Evolutionary conservation across 1,284 basidiomycete species (phyloP), one percentile per base, ranked within the genome.

Genomic region (Pascua sp.): DNA sequence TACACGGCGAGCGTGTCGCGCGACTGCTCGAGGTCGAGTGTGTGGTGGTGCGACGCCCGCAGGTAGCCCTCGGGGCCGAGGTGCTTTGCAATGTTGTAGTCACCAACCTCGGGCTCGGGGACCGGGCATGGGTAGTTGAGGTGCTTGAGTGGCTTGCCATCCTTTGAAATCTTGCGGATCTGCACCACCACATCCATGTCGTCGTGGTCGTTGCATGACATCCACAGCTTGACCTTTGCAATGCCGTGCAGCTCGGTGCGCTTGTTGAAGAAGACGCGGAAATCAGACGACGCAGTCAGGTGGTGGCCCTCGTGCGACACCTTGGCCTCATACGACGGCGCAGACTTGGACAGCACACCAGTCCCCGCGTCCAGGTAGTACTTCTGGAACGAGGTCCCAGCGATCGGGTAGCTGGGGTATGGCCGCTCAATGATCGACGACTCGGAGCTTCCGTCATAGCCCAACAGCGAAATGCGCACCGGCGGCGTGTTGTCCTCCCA

Each of bases 161-260:
- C 56, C 18, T 45, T 49, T 56, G 61, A 65, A 50, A 67, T 52
- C 54, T 68, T 68, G 55, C 64, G 65, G 47, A 68, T 58, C 55
- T 63, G 61, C 42, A 68, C 48, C 48, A 63, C 61, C 42, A 67
- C 62, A 47, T 65, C 63, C 53, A 68, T 62, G 58, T 68, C 67
- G 60, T 68, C 60, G 55, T 65, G 63, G 13, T 59, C 61, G 12
- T 53, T 49, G 42, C 65, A 65, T 17, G 57, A 59, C 65, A 67
- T 62, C 60, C 58, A 62, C 11, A 68, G 54, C 55, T 60, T 55
- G 15, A 60, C 65, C 47, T 65, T 68, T 2, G 65, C 63, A n/a
- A 65, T 43, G 4, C 67, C 67, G 39, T 62, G 55, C 7, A 68
- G 56, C n/a, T 62, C 57, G 2, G 65, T 65, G 47, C 53, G 50